Evolutionary conservation across 306 rosid genomes (phyloP).

Genomic region (Ammopiptanthus mongolicus): DNA sequence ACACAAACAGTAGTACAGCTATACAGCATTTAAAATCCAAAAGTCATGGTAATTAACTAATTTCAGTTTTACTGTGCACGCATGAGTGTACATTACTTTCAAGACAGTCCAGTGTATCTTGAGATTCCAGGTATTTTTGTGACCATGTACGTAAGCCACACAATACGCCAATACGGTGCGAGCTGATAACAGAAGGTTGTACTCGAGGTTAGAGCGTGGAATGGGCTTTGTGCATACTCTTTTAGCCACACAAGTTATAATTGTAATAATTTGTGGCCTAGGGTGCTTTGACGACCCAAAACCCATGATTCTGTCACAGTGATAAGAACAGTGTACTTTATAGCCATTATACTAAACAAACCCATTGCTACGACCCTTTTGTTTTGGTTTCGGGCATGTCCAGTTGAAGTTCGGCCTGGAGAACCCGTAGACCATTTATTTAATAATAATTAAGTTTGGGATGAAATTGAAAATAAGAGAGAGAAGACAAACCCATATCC

Average conservation of each 20-base stretch:
- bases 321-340: background rate
- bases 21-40: background rate
- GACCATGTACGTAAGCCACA: background rate
- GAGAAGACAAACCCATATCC: background rate
- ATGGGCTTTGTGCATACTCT: background rate
- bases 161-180: no score
- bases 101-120: background rate
- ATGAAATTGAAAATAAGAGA: background rate
- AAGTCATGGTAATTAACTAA: background rate
- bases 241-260: background rate
- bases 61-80: background rate
- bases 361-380: background rate
- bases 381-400: background rate
- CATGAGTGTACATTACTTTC: background rate
- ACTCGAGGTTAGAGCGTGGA: no score
- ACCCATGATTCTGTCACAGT: background rate
- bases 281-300: background rate
- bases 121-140: background rate
- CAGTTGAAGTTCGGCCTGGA: background rate
- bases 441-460: background rate
- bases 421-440: background rate
- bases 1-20: no score
- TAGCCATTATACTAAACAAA: no score
- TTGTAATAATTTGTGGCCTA: background rate
- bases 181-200: background rate